phyloP scores from a whole-genome alignment of 306 rosid genomes.

The Echinosophora koreensis region DNA sequence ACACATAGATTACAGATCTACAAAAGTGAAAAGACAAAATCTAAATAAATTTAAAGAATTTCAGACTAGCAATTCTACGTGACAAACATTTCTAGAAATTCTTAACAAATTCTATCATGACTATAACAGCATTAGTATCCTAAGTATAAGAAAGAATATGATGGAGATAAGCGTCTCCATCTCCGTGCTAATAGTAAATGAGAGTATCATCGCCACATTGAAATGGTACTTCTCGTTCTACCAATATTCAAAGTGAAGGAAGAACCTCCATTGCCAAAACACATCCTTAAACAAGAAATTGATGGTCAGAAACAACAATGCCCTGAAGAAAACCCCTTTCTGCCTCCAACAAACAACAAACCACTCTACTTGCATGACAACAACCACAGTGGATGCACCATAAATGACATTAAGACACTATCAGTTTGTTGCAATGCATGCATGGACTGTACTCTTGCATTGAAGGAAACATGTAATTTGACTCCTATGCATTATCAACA shows the following conservation, averaged over 20 bases:
- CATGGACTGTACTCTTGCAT: constrained; percentile 7
- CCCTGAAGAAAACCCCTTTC: constrained; percentile 20
- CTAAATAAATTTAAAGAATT: constrained; percentile 27
- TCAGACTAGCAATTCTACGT: constrained; percentile 11
- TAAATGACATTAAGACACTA: constrained; percentile 6
- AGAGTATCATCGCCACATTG: constrained; percentile 8
- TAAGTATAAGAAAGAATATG: neutral
- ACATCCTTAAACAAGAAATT: constrained; percentile 31
- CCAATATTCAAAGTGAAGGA: constrained; percentile 11
- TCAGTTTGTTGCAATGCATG: constrained; percentile 6
- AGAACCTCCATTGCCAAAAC: constrained; percentile 28
- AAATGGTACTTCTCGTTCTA: constrained; percentile 31
- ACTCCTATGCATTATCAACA: constrained; percentile 18
- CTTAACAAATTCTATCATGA: constrained; percentile 30
- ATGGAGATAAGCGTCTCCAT: constrained; percentile 22
- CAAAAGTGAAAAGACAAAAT: constrained; percentile 2
- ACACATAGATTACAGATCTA: constrained; percentile 20
- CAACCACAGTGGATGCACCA: constrained; percentile 3
- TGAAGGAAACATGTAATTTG: constrained; percentile 35
- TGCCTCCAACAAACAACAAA: constrained; percentile 23
- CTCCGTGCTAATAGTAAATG: constrained; percentile 15
- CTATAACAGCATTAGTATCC: neutral
- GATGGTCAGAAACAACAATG: constrained; percentile 28
- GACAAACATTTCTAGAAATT: constrained; percentile 6
- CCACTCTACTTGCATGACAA: constrained; percentile 33